These are phyloP conservation scores for Colletotrichum horii DNA, from an alignment of 2,329 filamentous ascomycete species.

Conservation along the genomic window DNA sequence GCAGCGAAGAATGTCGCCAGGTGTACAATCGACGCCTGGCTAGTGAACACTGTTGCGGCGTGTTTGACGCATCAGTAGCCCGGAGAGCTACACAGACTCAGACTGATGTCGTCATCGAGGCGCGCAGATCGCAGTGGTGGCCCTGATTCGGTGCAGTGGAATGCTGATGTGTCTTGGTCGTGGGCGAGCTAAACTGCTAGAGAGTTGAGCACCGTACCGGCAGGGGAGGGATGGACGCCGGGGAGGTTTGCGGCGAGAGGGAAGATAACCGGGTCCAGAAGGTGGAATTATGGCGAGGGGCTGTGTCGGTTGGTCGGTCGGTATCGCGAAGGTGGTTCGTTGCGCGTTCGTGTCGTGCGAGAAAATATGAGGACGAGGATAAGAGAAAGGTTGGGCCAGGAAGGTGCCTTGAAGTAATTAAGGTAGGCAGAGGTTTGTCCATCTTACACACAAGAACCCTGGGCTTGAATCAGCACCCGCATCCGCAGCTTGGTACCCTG, in stretches of 20 bases:
- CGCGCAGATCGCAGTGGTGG: neutral
- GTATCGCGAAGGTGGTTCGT: neutral
- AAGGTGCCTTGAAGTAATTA: neutral
- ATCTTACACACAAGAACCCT: neutral
- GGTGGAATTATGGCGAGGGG: neutral
- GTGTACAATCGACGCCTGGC: neutral
- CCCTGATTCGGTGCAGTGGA: conserved; percentile 1
- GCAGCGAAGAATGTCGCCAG: neutral
- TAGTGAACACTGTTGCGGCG: neutral
- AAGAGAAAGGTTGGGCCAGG: neutral
- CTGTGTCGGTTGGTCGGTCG: neutral
- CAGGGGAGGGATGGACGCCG: neutral
- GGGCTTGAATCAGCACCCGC: neutral
- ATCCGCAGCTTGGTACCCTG: neutral
- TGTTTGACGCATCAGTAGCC: conserved; percentile 11
- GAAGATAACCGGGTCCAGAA: neutral
- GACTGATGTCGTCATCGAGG: conserved; percentile 17
- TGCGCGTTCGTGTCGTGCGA: neutral
- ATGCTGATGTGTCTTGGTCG: conserved; percentile 2
- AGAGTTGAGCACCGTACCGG: neutral
- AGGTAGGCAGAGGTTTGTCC: neutral
- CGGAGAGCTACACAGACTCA: neutral
- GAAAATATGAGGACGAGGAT: neutral
- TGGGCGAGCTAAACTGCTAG: neutral
- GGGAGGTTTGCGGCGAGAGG: neutral